Evolutionary conservation across 2,329 filamentous ascomycete genomes (phyloP).

Genomic region (Sporothrix curviconia): DNA sequence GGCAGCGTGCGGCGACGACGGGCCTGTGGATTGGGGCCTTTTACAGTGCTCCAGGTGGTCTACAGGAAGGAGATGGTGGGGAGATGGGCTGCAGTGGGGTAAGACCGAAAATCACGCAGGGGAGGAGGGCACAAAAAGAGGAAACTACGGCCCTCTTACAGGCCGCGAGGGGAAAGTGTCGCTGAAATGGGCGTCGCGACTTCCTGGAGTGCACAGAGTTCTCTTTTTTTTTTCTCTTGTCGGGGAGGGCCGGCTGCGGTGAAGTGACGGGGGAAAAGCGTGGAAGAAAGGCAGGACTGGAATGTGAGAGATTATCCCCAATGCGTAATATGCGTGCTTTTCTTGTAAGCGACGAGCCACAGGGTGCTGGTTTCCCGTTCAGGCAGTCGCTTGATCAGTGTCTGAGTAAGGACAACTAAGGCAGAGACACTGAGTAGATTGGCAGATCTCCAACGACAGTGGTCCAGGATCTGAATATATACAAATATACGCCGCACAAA

Average conservation of each 20-base stretch:
- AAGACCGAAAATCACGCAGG: conserved; percentile 17
- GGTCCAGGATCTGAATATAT: too few relatives aligned
- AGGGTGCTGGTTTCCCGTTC: neutral
- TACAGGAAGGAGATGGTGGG: conserved; percentile 12
- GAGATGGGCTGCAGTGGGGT: conserved; percentile 15
- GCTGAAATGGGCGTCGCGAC: conserved; percentile 11
- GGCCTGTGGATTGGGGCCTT: neutral
- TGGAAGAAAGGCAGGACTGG: neutral
- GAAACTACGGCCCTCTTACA: neutral
- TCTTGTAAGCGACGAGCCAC: conserved; percentile 3
- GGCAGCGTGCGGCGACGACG: neutral
- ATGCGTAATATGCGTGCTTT: neutral
- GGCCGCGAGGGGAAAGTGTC: conserved; percentile 16
- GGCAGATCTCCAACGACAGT: too few relatives aligned
- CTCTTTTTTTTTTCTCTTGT: neutral
- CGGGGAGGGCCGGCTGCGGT: neutral
- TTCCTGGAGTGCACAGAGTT: too few relatives aligned
- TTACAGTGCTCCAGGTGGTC: neutral
- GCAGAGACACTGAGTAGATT: neutral
- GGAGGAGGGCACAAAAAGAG: conserved; percentile 14
- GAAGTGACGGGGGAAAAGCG: too few relatives aligned
- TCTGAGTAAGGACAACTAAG: conserved; percentile 1
- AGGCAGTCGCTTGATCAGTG: neutral
- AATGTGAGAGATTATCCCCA: neutral
- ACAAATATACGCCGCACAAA: neutral